These are phyloP conservation scores for Beauveria pseudobassiana DNA, from an alignment of 2,329 filamentous ascomycete species.

Conservation along the genomic window DNA sequence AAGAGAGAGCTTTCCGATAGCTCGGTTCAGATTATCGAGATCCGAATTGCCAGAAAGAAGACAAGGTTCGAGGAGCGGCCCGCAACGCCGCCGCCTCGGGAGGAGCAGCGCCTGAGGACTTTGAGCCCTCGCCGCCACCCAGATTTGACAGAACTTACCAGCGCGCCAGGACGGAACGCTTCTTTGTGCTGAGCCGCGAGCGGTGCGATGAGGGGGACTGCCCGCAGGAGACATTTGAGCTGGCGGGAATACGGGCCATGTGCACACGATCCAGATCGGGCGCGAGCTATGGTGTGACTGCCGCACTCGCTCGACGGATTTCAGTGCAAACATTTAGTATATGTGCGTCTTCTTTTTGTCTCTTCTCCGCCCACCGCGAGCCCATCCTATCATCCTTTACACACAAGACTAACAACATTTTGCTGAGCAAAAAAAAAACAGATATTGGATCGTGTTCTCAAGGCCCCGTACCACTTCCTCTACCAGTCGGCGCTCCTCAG, in stretches of 20 bases:
- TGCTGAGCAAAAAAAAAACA: slow-evolving; percentile 15
- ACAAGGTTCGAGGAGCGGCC: background rate
- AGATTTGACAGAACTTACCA: slow-evolving; percentile 29
- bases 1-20: slow-evolving; percentile 1
- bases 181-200: slow-evolving; percentile 38
- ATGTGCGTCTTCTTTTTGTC: slow-evolving; percentile 28
- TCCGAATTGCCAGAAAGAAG: background rate
- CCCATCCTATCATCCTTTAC: background rate
- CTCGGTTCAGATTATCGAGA: background rate
- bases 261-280: slow-evolving; percentile 51
- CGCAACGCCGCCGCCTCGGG: background rate
- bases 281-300: slow-evolving; percentile 48
- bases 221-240: slow-evolving; percentile 41
- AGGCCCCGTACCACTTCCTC: slow-evolving; percentile 45
- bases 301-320: slow-evolving; percentile 43
- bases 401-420: background rate
- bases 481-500: slow-evolving; percentile 56
- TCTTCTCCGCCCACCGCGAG: background rate
- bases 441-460: slow-evolving; percentile 52
- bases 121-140: slow-evolving; percentile 26
- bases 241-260: slow-evolving; percentile 56
- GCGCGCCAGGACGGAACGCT: slow-evolving; percentile 34
- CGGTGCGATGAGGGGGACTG: slow-evolving; percentile 30
- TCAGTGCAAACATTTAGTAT: slow-evolving; percentile 60
- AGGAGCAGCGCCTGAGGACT: slow-evolving; percentile 30